Evolutionary conservation across 345 rosid genomes (phyloP).

Genomic region (Salix brachista): DNA sequence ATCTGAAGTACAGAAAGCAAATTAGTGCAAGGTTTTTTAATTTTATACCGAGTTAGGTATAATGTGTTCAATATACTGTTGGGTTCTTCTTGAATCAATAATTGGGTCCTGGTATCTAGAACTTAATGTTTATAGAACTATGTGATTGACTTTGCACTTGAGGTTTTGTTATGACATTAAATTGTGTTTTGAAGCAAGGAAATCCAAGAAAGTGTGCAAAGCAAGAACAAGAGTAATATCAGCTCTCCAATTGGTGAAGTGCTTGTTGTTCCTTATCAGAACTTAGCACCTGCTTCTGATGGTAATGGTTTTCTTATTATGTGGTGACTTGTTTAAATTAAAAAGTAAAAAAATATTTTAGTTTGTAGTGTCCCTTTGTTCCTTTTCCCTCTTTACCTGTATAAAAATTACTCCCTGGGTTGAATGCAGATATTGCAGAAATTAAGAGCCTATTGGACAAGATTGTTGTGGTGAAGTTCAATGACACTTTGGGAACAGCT

Average conservation of each 20-base stretch:
- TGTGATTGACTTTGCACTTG: neutral
- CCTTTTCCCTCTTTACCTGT: neutral
- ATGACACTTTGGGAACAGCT: conserved; percentile 34
- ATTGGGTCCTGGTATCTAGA: neutral
- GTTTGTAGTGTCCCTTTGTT: neutral
- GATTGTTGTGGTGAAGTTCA: conserved; percentile 52
- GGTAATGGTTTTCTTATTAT: conserved; percentile 28
- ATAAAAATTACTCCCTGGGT: neutral
- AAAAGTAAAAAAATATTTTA: neutral
- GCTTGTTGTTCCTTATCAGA: conserved; percentile 40
- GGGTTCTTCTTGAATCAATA: neutral
- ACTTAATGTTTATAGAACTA: neutral
- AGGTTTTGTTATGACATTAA: neutral
- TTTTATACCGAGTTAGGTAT: neutral
- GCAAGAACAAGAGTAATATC: conserved; percentile 15
- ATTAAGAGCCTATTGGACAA: conserved; percentile 42
- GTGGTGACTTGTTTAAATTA: neutral
- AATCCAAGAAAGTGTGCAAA: conserved; percentile 23
- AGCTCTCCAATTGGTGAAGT: conserved; percentile 29
- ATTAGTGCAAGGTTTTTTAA: neutral
- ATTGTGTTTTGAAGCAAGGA: conserved; percentile 38
- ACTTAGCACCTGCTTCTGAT: conserved; percentile 29
- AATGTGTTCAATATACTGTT: neutral
- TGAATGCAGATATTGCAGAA: conserved; percentile 36
- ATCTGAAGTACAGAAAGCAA: neutral